Base-by-base conservation (phyloP, 2,329 filamentous ascomycete species). In the Exophiala oligosperma region DNA sequence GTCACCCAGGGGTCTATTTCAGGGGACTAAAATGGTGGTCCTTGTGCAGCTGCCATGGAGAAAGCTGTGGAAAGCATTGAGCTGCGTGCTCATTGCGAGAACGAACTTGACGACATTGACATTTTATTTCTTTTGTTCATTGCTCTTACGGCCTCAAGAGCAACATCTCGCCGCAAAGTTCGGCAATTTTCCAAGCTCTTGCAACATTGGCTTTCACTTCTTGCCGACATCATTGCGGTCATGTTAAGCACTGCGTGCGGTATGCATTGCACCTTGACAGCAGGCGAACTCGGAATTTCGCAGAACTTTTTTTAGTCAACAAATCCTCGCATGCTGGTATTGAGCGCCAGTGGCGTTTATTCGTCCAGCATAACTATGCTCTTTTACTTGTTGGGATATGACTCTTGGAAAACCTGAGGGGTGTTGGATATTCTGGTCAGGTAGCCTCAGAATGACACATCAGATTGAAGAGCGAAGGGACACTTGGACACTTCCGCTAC, bases 101-200 rank as follows among this genome's bases (percentile, higher is more conserved):
- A 57, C 49, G 55, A 57, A 52, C 28, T 44, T 57, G 23, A 57
- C 51, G 55, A 57, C 55, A 57, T 37, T 44, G 55, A 57, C 55
- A 57, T 37, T 44, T 49, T 24, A 41, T 53, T 41, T 57, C 44
- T 40, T 57, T 53, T 57, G 50, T 38, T 41, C 24, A 24, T 43
- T n/a, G 23, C 46, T 17, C 38, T 41, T 43, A 11, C 3, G 40
- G 28, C 29, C 37, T 48, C 14, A 43, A 37, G 26, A 38, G 23
- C 8, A n/a, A 29, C 12, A 41, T 40, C 52, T 41, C 29, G 6
- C 37, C 41, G 29, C 41, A 49, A 17, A 35, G n/a, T 23, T 14
- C 38, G 48, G 26, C 44, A 17, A 43, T 49, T 49, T 26, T 23
- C 37, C 40, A 49, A 48, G 49, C 40, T 57, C 51, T 14, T 47